Base-by-base conservation (phyloP, 2,329 filamentous ascomycete genomes). In the Sclerotinia nivalis region DNA sequence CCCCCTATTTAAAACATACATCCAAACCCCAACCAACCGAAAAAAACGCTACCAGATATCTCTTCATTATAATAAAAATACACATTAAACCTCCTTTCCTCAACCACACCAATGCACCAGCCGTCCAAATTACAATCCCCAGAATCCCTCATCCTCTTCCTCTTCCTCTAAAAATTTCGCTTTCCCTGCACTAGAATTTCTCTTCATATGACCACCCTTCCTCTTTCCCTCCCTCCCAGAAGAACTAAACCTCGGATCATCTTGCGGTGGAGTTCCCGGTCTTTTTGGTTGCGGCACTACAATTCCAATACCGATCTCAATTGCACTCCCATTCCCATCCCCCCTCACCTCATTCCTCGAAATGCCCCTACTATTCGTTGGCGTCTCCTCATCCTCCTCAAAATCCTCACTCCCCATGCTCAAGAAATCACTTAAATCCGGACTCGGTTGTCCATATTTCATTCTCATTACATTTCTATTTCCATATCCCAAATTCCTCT, bases 341-440 rank as follows among this genome's bases (percentile, higher is more conserved):
- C 34, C 20, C 64, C 49, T 15, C 22, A 22, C 6, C 9, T 66
- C 34, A 18, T 20, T 49, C 8, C 60, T 43, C 7, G 49, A 28
- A 7, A 28, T 50, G 5, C 34, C 49, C 68, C 73, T 73, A 60
- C 71, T 73, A 13, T 69, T 71, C 55, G 74, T 71, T 4, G 76
- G 77, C 0, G 75, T 78, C 7, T 71, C 72, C n/a, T 77, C 76
- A 22, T 76, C 75, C 52, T 78, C 76, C n/a, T 61, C 43, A 45
- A 56, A 56, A 4, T 47, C 43, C 12, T 49, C 45, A 2, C 74
- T 77, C 0, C 71, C 76, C 56, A 73, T 75, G 28, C 65, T 75
- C 12, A 77, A 60, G 58, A 77, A 77, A 58, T 77, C 76, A 54
- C 72, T 74, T 20, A 77, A 56, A 56, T 78, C 76, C 2, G 77